These are phyloP conservation scores for Boletus pseudo-olivaceus DNA, from an alignment of 768 basidiomycete genomes.

Conservation along the genomic window DNA sequence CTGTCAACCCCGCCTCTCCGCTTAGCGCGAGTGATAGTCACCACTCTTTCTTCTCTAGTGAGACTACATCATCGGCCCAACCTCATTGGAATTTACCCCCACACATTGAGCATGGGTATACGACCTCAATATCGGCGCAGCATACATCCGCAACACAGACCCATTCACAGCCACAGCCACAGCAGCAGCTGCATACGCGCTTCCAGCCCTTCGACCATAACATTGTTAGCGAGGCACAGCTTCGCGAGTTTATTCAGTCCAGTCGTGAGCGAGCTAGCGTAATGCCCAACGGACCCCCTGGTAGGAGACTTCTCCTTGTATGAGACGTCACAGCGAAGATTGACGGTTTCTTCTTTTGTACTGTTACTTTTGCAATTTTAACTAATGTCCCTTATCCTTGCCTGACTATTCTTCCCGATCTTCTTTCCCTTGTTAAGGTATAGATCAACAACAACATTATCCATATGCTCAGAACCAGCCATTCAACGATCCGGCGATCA, in stretches of 20 bases:
- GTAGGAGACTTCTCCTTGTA: constrained; percentile 48
- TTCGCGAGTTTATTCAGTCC: constrained; percentile 71
- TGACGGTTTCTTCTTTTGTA: constrained; percentile 33
- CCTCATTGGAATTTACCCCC: constrained; percentile 44
- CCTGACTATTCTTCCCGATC: constrained; percentile 10
- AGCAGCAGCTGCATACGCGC: constrained; percentile 34
- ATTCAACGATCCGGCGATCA: constrained; percentile 76
- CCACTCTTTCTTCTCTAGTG: constrained; percentile 45
- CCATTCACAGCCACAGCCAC: constrained; percentile 35
- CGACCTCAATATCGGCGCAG: constrained; percentile 47
- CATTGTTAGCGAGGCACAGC: constrained; percentile 66
- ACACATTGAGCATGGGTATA: constrained; percentile 41
- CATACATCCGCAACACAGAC: constrained; percentile 39
- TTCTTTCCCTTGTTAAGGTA: constrained; percentile 19
- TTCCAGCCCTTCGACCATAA: constrained; percentile 57
- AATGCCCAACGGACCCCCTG: constrained; percentile 36
- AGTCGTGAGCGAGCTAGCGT: constrained; percentile 55
- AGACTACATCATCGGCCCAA: constrained; percentile 35
- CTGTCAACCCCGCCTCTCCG: constrained; percentile 54
- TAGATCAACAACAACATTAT: constrained; percentile 37
- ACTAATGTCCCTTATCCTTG: constrained; percentile 16
- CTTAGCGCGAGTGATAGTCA: constrained; percentile 48
- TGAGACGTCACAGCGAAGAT: constrained; percentile 31
- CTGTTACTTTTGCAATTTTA: constrained; percentile 19
- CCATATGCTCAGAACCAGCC: constrained; percentile 39